A percentile compares a stretch with the other conserved stretches of the same genome.
Evolutionary conservation across 176 grass and related monocot genomes (phyloP).

Genomic region (Eremochloa ophiuroides): DNA sequence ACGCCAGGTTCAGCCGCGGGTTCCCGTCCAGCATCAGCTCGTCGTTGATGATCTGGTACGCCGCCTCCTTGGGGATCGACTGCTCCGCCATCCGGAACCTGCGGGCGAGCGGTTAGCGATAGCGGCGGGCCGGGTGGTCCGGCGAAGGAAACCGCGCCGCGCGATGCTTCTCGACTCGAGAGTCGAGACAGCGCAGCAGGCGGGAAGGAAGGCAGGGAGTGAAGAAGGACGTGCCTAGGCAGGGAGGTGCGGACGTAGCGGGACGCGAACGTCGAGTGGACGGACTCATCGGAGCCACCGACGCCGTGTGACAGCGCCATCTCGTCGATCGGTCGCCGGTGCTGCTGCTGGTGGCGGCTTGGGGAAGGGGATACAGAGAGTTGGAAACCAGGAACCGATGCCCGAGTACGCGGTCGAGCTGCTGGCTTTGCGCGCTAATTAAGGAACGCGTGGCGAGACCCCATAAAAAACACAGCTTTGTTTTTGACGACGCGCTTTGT

Average conservation of each 20-base stretch:
- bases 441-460: no score
- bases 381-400: background rate
- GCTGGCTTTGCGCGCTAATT: background rate
- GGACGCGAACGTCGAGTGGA: conserved; percentile 82
- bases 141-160: background rate
- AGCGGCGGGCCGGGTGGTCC: background rate
- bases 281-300: conserved; percentile 44
- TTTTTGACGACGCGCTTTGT: no score
- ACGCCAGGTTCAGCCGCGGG: conserved; percentile 82
- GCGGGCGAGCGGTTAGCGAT: background rate
- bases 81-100: conserved; percentile 71
- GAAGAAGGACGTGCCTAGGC: conserved; percentile 46
- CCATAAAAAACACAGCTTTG: no score
- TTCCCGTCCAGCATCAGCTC: conserved; percentile 96
- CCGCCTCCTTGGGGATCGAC: conserved; percentile 80
- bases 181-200: background rate
- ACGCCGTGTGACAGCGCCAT: conserved; percentile 71
- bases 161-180: background rate
- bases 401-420: background rate
- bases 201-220: background rate
- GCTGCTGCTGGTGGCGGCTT: background rate
- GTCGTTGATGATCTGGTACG: conserved; percentile 95
- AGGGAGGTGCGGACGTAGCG: conserved; percentile 77
- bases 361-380: background rate
- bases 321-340: background rate